Evolutionary conservation across 2,329 filamentous ascomycete species (phyloP), one percentile per base, ranked within the genome.

Genomic region (Magnaporthiopsis incrustans): DNA sequence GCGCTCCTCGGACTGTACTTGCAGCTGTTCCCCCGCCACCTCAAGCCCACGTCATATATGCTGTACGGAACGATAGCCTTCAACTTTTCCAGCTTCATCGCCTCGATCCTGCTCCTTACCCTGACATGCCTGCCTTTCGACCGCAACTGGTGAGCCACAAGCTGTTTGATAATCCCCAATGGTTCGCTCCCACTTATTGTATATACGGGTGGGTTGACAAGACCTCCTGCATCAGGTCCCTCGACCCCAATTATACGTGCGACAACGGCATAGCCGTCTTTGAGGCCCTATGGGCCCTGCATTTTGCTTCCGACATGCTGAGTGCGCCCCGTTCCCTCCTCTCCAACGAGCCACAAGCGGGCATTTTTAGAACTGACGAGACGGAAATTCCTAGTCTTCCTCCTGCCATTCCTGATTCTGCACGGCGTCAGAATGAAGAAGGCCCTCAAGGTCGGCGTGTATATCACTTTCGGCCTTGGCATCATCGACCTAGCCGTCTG

Each of bases 41-140:
- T 60, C 22, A 60, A 25, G 25, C 6, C 30, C 6, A 35, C 18
- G 35, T 12, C 18, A 60, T 25, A 60, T 15, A 10, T 35, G 22
- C 58, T 60, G 14, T 60, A 60, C 32, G 58, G 10, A 38, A 60
- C 58, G 8, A 60, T 60, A 38, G 58, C 30, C 35, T 60, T 18
- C 25, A 60, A 15, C 18, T 32, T 60, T 8, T 32, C 14, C n/a
- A 15, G 30, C 18, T 60, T 35, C 26, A 25, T 60, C 22, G n/a
- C 30, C 12, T 2, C 27, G 30, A 35, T 60, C 14, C 25, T 60
- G 58, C n/a, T 25, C 14, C 2, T 60, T 11, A 1, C 35, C 11
- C 32, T 60, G 3, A 3, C 12, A 22, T 60, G 58, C 58, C 12
- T 60, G 2, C 58, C 58, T 32, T 22, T 38, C 12, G 18, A 35